Evolutionary conservation across 2,329 filamentous ascomycete species (phyloP), one percentile per base, ranked within the genome.

Genomic region (Lachnellula willkommii): DNA sequence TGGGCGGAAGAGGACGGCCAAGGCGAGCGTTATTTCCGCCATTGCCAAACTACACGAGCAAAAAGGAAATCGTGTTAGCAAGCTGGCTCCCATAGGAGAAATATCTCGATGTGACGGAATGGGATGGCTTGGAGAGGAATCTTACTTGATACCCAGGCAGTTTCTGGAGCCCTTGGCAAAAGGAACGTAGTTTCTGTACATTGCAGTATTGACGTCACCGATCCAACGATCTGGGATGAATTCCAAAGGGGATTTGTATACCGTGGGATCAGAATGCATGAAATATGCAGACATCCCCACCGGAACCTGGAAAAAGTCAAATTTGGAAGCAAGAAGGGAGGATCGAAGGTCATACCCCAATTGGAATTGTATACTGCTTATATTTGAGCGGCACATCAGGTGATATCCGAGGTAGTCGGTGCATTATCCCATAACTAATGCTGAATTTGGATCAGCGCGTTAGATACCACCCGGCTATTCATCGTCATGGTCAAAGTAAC

Each of bases 221-320:
- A 66, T 51, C 59, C 73, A 79, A 9, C 76, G 68, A 47, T 75
- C 72, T 1, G 77, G 77, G 28, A 75, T 68, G 61, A 79, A 79
- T 9, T 58, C 56, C 24, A 73, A 69, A 1, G 76, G 73, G 42
- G 74, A 56, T 5, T 53, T 54, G 66, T 77, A 79, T 0, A 56
- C 24, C 12, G n/a, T 14, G 12, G 22, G 8, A 37, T 58, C 49
- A 7, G 15, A 20, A 28, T 58, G 56, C 47, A 47, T 47, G 4
- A 57, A 22, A 28, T 17, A 32, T 11, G 55, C 12, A 15, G 47
- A 42, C 54, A 56, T 56, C 5, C 48, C 40, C 8, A 56, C 49
- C 9, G 35, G 40, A 28, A 26, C 40, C 47, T 46, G 17, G 17
- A 5, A 26, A 36, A 4, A 47, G 12, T 37, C 7, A 47, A 12